Evolutionary conservation across 805 yeast species (phyloP).

Genomic region (Schwanniomyces sp.): DNA sequence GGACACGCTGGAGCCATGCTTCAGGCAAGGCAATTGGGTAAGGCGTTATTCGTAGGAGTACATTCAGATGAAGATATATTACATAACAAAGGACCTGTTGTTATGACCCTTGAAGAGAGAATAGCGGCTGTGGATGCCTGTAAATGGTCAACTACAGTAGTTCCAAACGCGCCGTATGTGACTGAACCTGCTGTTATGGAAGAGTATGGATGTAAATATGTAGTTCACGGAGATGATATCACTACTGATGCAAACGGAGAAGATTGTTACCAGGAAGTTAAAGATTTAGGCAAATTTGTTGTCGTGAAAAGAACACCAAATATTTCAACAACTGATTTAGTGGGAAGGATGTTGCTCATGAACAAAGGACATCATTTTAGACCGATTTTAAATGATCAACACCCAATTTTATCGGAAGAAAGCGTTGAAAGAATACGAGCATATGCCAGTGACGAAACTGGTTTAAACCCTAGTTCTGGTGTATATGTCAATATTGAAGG

Average conservation of each 20-base stretch:
- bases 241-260: conserved; percentile 95
- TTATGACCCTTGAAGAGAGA: conserved; percentile 81
- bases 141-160: conserved; percentile 77
- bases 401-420: conserved; percentile 33
- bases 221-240: conserved; percentile 98
- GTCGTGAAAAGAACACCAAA: conserved; percentile 95
- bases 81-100: conserved; percentile 88
- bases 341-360: conserved; percentile 76
- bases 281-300: conserved; percentile 79
- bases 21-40: conserved; percentile 85
- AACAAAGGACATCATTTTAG: conserved; percentile 58
- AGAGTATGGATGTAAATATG: conserved; percentile 72
- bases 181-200: conserved; percentile 84
- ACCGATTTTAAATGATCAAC: conserved; percentile 24
- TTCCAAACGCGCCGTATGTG: conserved; percentile 87
- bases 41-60: conserved; percentile 78
- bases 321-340: conserved; percentile 92
- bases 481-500: conserved; percentile 47
- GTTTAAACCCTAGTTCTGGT: conserved; percentile 55
- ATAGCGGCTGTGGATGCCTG: conserved; percentile 84
- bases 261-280: conserved; percentile 85
- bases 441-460: conserved; percentile 68
- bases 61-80: conserved; percentile 88
- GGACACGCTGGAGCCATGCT: conserved; percentile 93
- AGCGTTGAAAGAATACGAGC: conserved; percentile 41